Conservation (phyloP, 2,329 filamentous ascomycete genomes). For the Lachnellula suecica region DNA sequence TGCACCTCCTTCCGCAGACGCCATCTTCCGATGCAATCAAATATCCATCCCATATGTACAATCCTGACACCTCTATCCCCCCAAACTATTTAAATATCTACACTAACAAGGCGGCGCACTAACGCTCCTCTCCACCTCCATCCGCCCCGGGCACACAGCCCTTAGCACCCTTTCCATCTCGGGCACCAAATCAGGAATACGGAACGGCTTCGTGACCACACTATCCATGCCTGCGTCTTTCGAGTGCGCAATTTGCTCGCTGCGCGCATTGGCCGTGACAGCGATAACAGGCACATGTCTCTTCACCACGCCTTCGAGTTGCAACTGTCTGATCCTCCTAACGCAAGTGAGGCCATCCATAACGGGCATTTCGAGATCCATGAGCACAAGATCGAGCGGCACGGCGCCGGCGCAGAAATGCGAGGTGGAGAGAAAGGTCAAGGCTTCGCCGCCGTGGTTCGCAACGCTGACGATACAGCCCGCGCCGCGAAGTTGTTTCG, state of each 20-base stretch:
- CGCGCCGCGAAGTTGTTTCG: slow-evolving; percentile 56
- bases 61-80: too few species aligned
- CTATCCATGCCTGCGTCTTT: slow-evolving; percentile 55
- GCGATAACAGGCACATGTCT: slow-evolving; percentile 53
- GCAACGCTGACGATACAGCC: slow-evolving; percentile 61
- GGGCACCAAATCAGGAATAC: slow-evolving; percentile 63
- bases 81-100: too few species aligned
- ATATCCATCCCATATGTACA: too few species aligned
- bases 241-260: slow-evolving; percentile 40
- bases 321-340: slow-evolving; percentile 39
- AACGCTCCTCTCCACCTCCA: not conserved
- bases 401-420: slow-evolving; percentile 50
- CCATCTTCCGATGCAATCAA: too few species aligned
- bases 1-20: too few species aligned
- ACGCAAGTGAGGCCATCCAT: slow-evolving; percentile 47
- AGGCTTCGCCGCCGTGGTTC: slow-evolving; percentile 61
- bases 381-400: slow-evolving; percentile 53
- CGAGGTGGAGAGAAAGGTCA: slow-evolving; percentile 55
- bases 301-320: slow-evolving; percentile 36
- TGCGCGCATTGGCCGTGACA: slow-evolving; percentile 45
- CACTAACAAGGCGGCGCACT: not conserved
- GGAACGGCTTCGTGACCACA: slow-evolving; percentile 72
- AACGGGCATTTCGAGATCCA: slow-evolving; percentile 50
- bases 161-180: slow-evolving; percentile 50
- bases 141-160: not conserved